Percentiles rank a stretch among this genome's conserved stretches.
Conservation (phyloP, 1,284 basidiomycete genomes). For the Boletellus sp. region DNA sequence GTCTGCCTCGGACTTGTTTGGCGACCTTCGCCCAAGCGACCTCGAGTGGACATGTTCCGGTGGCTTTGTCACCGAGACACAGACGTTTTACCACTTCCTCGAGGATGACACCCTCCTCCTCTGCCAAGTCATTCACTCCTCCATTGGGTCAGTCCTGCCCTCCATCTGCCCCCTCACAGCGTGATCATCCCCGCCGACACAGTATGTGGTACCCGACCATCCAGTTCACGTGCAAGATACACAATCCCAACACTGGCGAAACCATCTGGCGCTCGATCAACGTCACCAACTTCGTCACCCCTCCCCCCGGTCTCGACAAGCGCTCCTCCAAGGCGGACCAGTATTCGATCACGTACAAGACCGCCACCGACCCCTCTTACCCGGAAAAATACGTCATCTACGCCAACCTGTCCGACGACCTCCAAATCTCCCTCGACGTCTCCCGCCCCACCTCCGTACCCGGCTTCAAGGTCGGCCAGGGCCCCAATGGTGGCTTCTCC, state of each 20-base stretch:
- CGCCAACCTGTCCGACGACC: slow-evolving; percentile 76
- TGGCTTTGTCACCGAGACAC: slow-evolving; percentile 92
- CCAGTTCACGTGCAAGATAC: slow-evolving; percentile 93
- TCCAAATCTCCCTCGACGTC: slow-evolving; percentile 80
- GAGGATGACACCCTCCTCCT: slow-evolving; percentile 82
- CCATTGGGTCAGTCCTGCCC: slow-evolving; percentile 74
- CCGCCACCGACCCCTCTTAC: slow-evolving; percentile 58
- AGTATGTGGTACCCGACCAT: slow-evolving; percentile 92
- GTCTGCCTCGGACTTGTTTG: slow-evolving; percentile 59
- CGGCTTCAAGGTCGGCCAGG: slow-evolving; percentile 92
- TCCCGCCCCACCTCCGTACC: slow-evolving; percentile 66
- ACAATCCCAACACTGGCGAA: slow-evolving; percentile 77
- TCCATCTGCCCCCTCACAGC: not conserved
- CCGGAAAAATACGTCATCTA: slow-evolving; percentile 79
- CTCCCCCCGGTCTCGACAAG: slow-evolving; percentile 76
- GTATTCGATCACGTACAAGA: slow-evolving; percentile 77
- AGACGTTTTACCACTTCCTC: slow-evolving; percentile 83
- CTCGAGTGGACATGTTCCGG: slow-evolving; percentile 80
- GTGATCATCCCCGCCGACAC: slow-evolving; percentile 10
- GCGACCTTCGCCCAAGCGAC: slow-evolving; percentile 70
- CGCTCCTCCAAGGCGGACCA: slow-evolving; percentile 88
- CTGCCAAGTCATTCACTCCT: slow-evolving; percentile 94
- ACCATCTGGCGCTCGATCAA: slow-evolving; percentile 88
- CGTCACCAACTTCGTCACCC: slow-evolving; percentile 78
- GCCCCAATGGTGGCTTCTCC: slow-evolving; percentile 84